Percentiles rank a stretch among this genome's conserved stretches.
Conservation (phyloP, 371 early-diverging fungal species). For the Chytridium lagenaria region DNA sequence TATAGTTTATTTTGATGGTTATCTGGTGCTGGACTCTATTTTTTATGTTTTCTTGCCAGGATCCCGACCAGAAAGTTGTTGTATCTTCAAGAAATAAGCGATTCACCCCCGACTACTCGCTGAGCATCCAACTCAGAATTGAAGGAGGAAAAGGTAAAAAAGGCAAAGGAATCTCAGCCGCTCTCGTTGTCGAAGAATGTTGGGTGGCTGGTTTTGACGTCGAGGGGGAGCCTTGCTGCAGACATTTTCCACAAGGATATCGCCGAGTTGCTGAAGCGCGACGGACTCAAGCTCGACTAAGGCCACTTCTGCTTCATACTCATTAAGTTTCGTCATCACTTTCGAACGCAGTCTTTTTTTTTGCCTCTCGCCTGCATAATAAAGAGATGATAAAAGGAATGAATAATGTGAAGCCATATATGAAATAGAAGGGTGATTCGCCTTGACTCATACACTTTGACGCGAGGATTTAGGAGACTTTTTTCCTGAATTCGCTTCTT, state of each 20-base stretch:
- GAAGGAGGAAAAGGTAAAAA: conserved; percentile 10
- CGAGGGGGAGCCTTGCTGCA: conserved; percentile 43
- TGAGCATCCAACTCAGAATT: conserved; percentile 19
- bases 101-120: conserved; percentile 35
- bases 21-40: neutral
- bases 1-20: conserved; percentile 14
- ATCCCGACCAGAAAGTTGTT: conserved; percentile 26
- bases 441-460: neutral
- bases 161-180: neutral
- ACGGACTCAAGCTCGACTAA: conserved; percentile 25
- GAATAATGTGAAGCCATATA: conserved; percentile 16
- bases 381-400: conserved; percentile 12
- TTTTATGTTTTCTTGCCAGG: conserved; percentile 25
- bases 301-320: neutral
- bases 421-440: neutral
- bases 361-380: neutral
- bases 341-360: neutral
- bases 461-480: neutral
- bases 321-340: conserved; percentile 9
- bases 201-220: conserved; percentile 43
- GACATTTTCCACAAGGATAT: conserved; percentile 30
- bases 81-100: conserved; percentile 31
- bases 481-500: neutral
- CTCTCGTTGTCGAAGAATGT: conserved; percentile 28
- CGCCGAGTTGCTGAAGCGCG: conserved; percentile 12